phyloP scores from a whole-genome alignment of 2,329 filamentous ascomycete genomes.

The Trichoderma simmonsii region DNA sequence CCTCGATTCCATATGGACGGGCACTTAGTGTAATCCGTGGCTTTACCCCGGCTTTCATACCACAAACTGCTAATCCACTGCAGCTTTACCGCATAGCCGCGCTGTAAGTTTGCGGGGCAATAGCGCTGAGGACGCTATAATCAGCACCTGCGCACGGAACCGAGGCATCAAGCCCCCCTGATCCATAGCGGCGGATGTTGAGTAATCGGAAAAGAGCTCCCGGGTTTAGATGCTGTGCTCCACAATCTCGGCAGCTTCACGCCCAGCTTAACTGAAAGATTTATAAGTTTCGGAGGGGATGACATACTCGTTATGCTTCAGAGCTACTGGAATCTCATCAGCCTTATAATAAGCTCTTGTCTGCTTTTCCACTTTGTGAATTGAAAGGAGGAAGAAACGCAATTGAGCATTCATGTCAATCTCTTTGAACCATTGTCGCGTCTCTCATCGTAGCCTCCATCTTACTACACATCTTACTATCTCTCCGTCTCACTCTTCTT shows the following conservation, averaged over 20 bases:
- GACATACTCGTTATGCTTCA: background rate
- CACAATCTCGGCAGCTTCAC: slow-evolving; percentile 4
- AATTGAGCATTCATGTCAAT: background rate
- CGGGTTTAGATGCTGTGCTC: background rate
- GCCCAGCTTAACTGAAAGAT: background rate
- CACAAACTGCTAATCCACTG: background rate
- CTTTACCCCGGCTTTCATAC: background rate
- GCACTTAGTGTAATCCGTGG: too few species aligned
- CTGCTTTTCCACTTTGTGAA: background rate
- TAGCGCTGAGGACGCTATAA: background rate
- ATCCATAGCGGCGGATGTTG: background rate
- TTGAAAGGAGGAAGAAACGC: background rate
- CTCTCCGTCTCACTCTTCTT: background rate
- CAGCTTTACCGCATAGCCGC: background rate
- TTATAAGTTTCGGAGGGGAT: background rate
- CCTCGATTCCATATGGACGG: too few species aligned
- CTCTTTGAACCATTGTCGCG: background rate
- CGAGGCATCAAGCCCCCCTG: background rate
- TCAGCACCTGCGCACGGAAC: background rate
- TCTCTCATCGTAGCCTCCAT: background rate
- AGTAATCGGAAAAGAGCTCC: background rate
- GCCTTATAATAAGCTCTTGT: background rate
- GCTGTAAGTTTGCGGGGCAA: background rate
- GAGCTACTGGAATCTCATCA: background rate
- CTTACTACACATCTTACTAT: background rate